Conservation (phyloP, 441 rosid species). For the Pelargonium citronellum region DNA sequence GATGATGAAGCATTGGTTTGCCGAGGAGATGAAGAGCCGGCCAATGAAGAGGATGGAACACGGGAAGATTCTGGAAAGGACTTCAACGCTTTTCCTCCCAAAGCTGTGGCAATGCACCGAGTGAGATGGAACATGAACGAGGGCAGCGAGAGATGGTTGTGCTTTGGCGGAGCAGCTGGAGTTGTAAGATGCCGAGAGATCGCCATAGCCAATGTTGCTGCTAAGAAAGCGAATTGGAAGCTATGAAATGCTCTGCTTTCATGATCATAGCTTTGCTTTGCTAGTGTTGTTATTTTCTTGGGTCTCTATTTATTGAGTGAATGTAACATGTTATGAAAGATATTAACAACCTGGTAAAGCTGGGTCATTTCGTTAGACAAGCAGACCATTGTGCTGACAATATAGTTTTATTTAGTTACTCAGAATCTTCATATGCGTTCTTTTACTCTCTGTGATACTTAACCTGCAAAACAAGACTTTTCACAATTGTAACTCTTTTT, state of each 20-base stretch:
- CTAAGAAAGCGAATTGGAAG: constrained; percentile 15
- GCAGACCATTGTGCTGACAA: background rate
- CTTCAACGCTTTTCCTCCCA: constrained; percentile 43
- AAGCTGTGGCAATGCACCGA: constrained; percentile 58
- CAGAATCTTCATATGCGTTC: no score
- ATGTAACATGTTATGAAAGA: background rate
- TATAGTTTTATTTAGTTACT: no score
- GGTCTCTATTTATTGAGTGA: background rate
- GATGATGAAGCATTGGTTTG: constrained; percentile 23
- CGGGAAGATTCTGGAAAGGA: constrained; percentile 18
- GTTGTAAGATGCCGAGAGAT: constrained; percentile 73
- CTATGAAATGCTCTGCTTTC: background rate
- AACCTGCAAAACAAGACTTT: no score
- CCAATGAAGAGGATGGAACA: constrained; percentile 16
- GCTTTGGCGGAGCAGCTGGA: constrained; percentile 86
- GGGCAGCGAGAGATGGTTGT: constrained; percentile 83
- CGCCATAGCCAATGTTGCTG: constrained; percentile 19
- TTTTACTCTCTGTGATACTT: no score
- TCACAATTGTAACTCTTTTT: no score
- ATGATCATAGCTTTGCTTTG: background rate
- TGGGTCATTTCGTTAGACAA: background rate
- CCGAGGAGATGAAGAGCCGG: constrained; percentile 18
- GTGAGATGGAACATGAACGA: constrained; percentile 86
- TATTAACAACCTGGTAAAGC: background rate
- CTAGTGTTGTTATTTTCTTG: background rate